phyloP scores from a whole-genome alignment of 2,329 filamentous ascomycete species.

The Fusarium denticulatum region DNA sequence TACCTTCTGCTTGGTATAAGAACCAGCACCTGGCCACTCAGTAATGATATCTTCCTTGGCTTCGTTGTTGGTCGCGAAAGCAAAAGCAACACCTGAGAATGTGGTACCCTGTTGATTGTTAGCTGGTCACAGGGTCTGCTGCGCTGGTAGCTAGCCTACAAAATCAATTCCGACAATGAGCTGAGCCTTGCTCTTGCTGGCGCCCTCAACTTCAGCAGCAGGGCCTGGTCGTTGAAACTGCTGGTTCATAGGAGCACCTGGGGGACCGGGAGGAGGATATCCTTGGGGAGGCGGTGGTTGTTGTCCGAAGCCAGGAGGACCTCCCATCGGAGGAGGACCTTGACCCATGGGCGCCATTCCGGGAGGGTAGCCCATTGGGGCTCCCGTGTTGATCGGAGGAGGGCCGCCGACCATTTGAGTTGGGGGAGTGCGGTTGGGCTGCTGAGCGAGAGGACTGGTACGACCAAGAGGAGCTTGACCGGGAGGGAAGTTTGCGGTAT shows the following conservation, averaged over 20 bases:
- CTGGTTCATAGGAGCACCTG: slow-evolving; percentile 53
- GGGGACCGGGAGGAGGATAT: slow-evolving; percentile 57
- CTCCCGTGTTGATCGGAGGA: slow-evolving; percentile 73
- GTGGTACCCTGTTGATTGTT: slow-evolving; percentile 79
- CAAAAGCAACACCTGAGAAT: slow-evolving; percentile 96
- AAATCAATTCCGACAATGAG: slow-evolving; percentile 99
- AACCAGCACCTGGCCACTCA: slow-evolving; percentile 97
- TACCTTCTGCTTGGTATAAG: slow-evolving; percentile 99
- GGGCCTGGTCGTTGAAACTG: slow-evolving; percentile 58
- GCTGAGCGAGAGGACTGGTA: slow-evolving; percentile 61
- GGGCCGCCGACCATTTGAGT: slow-evolving; percentile 71
- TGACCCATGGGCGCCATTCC: slow-evolving; percentile 57
- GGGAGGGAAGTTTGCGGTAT: slow-evolving; percentile 65
- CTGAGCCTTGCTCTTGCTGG: slow-evolving; percentile 91
- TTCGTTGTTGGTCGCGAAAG: slow-evolving; percentile 96
- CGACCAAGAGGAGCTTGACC: slow-evolving; percentile 62
- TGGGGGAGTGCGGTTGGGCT: slow-evolving; percentile 64
- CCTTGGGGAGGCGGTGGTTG: slow-evolving; percentile 51
- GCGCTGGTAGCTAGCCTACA: slow-evolving; percentile 62
- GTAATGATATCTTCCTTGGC: slow-evolving; percentile 99
- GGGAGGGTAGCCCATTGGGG: slow-evolving; percentile 69
- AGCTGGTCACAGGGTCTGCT: slow-evolving; percentile 21
- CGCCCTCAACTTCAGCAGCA: slow-evolving; percentile 83
- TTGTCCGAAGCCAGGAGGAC: slow-evolving; percentile 52
- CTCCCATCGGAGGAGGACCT: slow-evolving; percentile 54